Conservation (phyloP, 2,329 filamentous ascomycete species). For the Chrysoporthe cubensis region DNA sequence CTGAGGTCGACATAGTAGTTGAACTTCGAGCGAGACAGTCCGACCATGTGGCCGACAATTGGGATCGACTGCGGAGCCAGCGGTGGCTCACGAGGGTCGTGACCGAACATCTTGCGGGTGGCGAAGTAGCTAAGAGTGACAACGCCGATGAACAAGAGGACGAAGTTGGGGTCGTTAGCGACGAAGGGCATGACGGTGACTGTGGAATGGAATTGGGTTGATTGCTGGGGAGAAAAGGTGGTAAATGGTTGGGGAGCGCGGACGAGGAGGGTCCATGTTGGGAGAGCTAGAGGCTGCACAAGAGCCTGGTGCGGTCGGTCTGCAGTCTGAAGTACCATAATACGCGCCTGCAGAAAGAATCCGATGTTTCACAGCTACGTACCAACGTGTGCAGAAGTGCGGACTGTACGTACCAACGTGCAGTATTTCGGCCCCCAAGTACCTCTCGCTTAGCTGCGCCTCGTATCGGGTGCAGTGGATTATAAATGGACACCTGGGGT, state of each 20-base stretch:
- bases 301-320: too few species aligned
- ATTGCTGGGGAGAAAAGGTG: background rate
- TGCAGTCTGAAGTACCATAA: too few species aligned
- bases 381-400: too few species aligned
- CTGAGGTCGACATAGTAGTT: conserved; percentile 40
- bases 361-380: too few species aligned
- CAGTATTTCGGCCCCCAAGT: background rate
- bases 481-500: too few species aligned
- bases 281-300: too few species aligned
- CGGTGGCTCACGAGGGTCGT: conserved; percentile 39
- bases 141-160: conserved; percentile 16
- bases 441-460: too few species aligned
- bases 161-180: background rate
- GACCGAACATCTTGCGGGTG: conserved; percentile 27
- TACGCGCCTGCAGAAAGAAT: too few species aligned
- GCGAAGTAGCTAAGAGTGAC: conserved; percentile 17
- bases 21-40: conserved; percentile 36
- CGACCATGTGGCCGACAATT: conserved; percentile 39
- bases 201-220: background rate
- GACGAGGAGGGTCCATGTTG: too few species aligned
- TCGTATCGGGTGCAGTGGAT: too few species aligned
- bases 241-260: background rate
- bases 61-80: conserved; percentile 38
- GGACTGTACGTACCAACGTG: background rate
- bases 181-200: conserved; percentile 8